Conservation (phyloP, 306 rosid species). For the Prunus davidiana region DNA sequence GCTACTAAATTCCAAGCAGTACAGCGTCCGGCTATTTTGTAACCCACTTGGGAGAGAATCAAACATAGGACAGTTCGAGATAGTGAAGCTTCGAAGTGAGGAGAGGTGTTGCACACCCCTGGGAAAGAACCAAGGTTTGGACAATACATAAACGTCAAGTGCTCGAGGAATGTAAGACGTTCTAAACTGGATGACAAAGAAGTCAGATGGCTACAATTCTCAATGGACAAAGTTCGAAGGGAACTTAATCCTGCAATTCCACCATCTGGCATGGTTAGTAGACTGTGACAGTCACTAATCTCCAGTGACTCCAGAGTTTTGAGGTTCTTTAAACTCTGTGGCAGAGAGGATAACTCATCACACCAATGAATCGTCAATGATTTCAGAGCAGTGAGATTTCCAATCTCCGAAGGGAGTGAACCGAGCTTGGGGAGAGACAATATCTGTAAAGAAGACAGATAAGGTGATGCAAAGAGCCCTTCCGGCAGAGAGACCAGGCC, state of each 20-base stretch:
- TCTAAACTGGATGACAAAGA: slow-evolving; percentile 9
- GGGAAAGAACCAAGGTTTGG: neutral
- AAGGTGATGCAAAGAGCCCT: neutral
- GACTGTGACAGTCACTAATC: slow-evolving; percentile 10
- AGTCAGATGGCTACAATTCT: slow-evolving; percentile 4
- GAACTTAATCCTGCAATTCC: neutral
- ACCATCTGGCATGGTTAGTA: neutral
- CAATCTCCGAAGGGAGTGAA: neutral
- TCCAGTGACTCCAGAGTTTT: neutral
- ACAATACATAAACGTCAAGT: slow-evolving; percentile 8
- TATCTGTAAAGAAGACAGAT: slow-evolving; percentile 7
- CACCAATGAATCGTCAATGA: slow-evolving; percentile 16
- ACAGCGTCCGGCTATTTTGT: neutral
- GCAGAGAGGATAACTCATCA: neutral
- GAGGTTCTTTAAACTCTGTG: slow-evolving; percentile 8
- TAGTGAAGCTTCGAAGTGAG: neutral
- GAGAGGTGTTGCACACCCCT: slow-evolving; percentile 3
- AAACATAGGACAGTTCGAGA: neutral
- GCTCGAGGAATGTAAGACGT: slow-evolving; percentile 9
- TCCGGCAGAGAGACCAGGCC: neutral
- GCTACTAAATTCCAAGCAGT: neutral
- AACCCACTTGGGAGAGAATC: slow-evolving; percentile 6
- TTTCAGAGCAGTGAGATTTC: slow-evolving; percentile 3
- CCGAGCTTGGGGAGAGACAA: slow-evolving; percentile 6
- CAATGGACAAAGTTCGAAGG: slow-evolving; percentile 20